Conservation (phyloP, 352 stramenopile species). For the Globisporangium nunn region DNA sequence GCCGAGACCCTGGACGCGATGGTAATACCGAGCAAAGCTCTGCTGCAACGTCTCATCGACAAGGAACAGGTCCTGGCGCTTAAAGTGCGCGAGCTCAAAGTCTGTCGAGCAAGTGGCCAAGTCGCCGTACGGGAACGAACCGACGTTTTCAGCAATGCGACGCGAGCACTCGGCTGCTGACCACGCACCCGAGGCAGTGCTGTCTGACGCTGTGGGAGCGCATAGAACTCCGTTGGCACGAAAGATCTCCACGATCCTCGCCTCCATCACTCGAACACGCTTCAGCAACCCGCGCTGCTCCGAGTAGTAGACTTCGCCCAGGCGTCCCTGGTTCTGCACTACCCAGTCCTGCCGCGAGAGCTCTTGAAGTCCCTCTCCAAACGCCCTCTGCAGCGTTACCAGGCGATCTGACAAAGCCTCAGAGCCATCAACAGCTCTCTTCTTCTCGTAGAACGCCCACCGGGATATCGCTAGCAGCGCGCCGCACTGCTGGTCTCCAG, state of each 20-base stretch:
- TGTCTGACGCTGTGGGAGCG: background rate
- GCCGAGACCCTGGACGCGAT: conserved; percentile 56
- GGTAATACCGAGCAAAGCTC: conserved; percentile 37
- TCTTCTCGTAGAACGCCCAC: conserved; percentile 45
- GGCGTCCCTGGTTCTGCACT: background rate
- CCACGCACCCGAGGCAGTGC: background rate
- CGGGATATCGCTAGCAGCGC: conserved; percentile 38
- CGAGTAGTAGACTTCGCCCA: conserved; percentile 26
- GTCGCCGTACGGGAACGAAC: conserved; percentile 40
- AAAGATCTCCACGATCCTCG: conserved; percentile 44
- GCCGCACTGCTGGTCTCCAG: conserved; percentile 57
- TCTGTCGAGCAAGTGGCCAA: conserved; percentile 22
- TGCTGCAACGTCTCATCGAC: conserved; percentile 64
- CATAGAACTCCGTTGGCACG: conserved; percentile 18
- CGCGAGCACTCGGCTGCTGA: conserved; percentile 43
- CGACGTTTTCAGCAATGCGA: conserved; percentile 53
- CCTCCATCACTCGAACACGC: conserved; percentile 49
- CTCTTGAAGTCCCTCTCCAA: conserved; percentile 20
- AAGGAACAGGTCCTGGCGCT: conserved; percentile 75
- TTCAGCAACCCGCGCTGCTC: conserved; percentile 47
- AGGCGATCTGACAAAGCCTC: conserved; percentile 1
- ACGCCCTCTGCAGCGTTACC: conserved; percentile 15
- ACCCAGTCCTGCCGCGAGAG: conserved; percentile 49
- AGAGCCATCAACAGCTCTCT: conserved; percentile 1
- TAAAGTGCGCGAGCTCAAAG: conserved; percentile 71